A percentile compares a stretch with the other conserved stretches of the same genome.
These are phyloP conservation scores for Trichoderma endophyticum DNA, from an alignment of 2,329 filamentous ascomycete genomes.

Conservation along the genomic window DNA sequence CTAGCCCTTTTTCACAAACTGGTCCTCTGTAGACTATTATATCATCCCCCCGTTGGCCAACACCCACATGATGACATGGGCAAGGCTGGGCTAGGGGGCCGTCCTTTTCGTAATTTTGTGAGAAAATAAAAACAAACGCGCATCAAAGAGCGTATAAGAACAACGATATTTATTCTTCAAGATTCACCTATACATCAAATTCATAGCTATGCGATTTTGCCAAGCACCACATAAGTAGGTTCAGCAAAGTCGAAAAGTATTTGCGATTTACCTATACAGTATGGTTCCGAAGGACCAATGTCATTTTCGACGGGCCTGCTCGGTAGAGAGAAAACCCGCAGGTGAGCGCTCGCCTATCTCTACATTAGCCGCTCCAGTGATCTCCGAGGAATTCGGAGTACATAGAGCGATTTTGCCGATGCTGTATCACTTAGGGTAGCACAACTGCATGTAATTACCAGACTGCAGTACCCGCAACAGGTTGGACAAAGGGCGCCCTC, in stretches of 20 bases:
- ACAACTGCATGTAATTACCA: neutral
- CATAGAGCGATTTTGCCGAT: neutral
- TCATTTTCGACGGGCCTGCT: neutral
- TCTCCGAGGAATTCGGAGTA: neutral
- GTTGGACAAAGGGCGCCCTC: neutral
- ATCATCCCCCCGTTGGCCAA: neutral
- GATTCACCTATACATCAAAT: no score
- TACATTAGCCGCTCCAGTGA: neutral
- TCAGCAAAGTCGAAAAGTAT: neutral
- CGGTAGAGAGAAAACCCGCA: neutral
- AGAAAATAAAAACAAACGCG: neutral
- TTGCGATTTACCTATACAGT: neutral
- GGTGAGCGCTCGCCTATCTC: neutral
- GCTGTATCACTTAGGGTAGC: neutral
- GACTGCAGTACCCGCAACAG: neutral
- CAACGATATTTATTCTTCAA: neutral
- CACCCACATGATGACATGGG: neutral
- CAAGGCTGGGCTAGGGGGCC: neutral
- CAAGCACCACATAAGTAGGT: neutral
- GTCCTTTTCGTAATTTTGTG: neutral
- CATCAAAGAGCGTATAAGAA: neutral
- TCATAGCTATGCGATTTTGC: no score
- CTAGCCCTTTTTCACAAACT: neutral
- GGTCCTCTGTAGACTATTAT: no score
- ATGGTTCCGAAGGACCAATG: neutral